Base-by-base conservation (phyloP, 768 basidiomycete species). In the Termitomyces sp. region DNA sequence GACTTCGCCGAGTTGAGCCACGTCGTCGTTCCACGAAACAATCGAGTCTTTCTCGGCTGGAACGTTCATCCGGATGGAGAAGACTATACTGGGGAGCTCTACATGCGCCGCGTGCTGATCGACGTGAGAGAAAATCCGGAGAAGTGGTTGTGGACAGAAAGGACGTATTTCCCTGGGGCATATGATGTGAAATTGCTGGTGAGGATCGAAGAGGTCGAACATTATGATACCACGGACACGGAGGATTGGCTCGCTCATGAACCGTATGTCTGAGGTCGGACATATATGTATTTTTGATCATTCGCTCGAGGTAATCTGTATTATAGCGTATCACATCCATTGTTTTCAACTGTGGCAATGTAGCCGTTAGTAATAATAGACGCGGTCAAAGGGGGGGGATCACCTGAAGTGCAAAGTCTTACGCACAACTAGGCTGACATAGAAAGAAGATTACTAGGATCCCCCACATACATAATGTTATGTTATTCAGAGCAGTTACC, bases 31-130 rank as follows among this genome's bases (percentile, higher is more conserved):
- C 43, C 43, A 56, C 66, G 59, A 20, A 73, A 77, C 65, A 74
- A 79, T 62, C 74, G 77, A 27, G 65, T 89, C 9, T 85, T 76
- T 61, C 76, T 91, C 5, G 89, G 89, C 5, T 91, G 86, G 86
- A 89, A 88, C 62, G 78, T 90, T 54, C 62, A 71, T 20, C 69
- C 86, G 47, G 76, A 82, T 56, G 68, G 63, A 14, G 70, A 71
- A 40, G 85, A 86, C 57, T 65, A 65, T 6, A 75, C 77, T 46
- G 84, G 80, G 20, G 70, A 72, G 9, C 66, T 64, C 37, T 82
- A 72, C 33, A 80, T 87, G 55, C 71, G 71, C 46, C 65, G 69
- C 44, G 67, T 83, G 22, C 57, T 79, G 45, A 55, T 58, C 14
- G 77, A 79, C 34, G 67, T 77, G 48, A 70, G 64, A 48, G 58